Conservation (phyloP, 345 rosid species). For the Odontarrhena argentea region DNA sequence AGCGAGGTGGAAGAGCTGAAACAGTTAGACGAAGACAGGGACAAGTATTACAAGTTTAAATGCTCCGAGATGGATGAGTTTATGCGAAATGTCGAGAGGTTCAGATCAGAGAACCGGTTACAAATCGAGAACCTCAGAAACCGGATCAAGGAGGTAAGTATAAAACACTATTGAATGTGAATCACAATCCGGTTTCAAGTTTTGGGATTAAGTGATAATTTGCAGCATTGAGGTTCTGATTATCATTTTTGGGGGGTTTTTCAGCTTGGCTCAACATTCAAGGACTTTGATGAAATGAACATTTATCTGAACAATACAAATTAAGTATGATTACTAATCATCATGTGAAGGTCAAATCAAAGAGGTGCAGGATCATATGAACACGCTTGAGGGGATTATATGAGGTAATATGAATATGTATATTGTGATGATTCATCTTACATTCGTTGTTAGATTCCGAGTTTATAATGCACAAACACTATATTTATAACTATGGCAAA, state of each 20-base stretch:
- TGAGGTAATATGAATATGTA: too few relatives aligned
- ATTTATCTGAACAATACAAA: conserved; percentile 12
- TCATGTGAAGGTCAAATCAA: neutral
- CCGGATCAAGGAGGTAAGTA: conserved; percentile 45
- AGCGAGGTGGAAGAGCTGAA: conserved; percentile 61
- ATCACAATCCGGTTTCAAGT: neutral
- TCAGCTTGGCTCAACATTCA: conserved; percentile 31
- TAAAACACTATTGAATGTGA: neutral
- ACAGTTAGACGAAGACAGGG: conserved; percentile 55
- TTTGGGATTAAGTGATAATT: neutral
- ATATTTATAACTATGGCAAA: too few relatives aligned
- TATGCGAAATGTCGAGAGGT: conserved; percentile 42
- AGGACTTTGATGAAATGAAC: conserved; percentile 9
- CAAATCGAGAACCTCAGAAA: conserved; percentile 47
- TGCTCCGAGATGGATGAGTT: conserved; percentile 57
- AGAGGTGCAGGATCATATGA: neutral
- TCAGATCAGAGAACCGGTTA: conserved; percentile 41
- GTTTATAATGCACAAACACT: too few relatives aligned
- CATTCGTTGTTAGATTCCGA: too few relatives aligned
- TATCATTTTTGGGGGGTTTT: neutral
- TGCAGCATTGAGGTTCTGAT: neutral
- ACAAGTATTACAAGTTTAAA: conserved; percentile 50
- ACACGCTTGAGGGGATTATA: neutral
- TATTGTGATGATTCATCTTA: too few relatives aligned
- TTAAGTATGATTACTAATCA: conserved; percentile 15